A percentile compares a stretch with the other conserved stretches of the same genome.
phyloP scores from a whole-genome alignment of 306 rosid genomes.

The Boehmeria nivea region DNA sequence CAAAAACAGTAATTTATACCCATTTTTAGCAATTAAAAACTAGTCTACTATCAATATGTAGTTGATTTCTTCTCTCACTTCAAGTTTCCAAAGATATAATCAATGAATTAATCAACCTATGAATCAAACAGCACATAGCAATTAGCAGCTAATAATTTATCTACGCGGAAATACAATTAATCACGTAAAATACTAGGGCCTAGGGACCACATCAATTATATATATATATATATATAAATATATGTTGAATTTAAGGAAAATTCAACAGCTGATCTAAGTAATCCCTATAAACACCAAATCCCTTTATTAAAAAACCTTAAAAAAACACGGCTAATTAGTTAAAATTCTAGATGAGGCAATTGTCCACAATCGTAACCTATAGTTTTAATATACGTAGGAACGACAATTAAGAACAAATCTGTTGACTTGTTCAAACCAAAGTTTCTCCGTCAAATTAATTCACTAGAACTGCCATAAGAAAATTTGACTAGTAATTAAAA shows the following conservation, averaged over 20 bases:
- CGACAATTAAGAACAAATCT: neutral
- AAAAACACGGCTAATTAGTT: neutral
- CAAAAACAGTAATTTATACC: too few species aligned
- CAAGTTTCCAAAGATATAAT: too few species aligned
- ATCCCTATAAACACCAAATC: neutral
- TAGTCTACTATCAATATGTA: too few species aligned
- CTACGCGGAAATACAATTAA: too few species aligned
- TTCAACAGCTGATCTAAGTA: neutral
- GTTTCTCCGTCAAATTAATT: neutral
- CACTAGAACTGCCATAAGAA: neutral
- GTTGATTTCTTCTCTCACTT: too few species aligned
- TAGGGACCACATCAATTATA: too few species aligned
- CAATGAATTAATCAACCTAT: too few species aligned
- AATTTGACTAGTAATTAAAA: neutral
- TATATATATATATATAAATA: too few species aligned
- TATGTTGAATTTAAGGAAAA: neutral
- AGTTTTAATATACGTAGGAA: neutral
- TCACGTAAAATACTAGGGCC: too few species aligned
- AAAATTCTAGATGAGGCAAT: slow-evolving; percentile 7
- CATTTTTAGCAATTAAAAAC: too few species aligned
- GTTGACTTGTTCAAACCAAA: slow-evolving; percentile 16
- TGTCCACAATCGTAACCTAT: neutral
- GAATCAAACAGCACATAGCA: too few species aligned
- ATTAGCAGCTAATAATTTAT: too few species aligned
- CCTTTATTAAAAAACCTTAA: neutral